Evolutionary conservation across 139 green algal species (phyloP), one percentile per base, ranked within the genome.

Genomic region (Chlorella sorokiniana): DNA sequence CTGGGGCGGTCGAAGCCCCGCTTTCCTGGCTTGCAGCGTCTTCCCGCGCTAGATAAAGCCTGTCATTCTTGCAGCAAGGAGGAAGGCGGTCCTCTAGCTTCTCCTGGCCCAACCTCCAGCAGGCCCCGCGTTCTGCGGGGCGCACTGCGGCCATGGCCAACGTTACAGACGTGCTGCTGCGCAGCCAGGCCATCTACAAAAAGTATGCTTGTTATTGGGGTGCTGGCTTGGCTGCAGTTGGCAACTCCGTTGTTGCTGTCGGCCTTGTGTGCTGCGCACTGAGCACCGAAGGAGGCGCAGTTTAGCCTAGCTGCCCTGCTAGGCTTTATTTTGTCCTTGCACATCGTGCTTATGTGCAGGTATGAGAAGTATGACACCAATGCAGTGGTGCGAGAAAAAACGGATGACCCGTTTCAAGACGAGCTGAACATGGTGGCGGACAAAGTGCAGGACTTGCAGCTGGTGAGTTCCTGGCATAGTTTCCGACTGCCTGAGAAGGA

Each of bases 331-430:
- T 76, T 76, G 40, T 25, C 7, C 41, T 27, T 76, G 65, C 22
- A 16, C 8, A 33, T 33, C 18, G 29, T 69, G 31, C 68, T 23
- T 10, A 42, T 27, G 38, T 76, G 31, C 78, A 96, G 93, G 74
- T 96, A 96, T 84, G 93, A 94, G 41, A 93, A 94, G 59, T 96
- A 94, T 82, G 85, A 91, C 16, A 75, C 78, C 45, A 88, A 90
- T 61, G 81, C 69, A 1, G 78, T 79, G 27, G 51, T 81, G 20
- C 79, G 64, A 20, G 83, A 69, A 10, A 94, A 90, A 71, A 84
- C 85, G 18, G 84, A 89, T 25, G 93, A 96, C 54, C 83, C 89
- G 0, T 96, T 95, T 71, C 80, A 77, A 59, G 91, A 95, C 16
- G 88, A 92, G 68, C 92, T 92, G 37, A 76, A 88, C 20, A 74